Evolutionary conservation across 768 basidiomycete genomes (phyloP).

Genomic region (Panellus pusillus): DNA sequence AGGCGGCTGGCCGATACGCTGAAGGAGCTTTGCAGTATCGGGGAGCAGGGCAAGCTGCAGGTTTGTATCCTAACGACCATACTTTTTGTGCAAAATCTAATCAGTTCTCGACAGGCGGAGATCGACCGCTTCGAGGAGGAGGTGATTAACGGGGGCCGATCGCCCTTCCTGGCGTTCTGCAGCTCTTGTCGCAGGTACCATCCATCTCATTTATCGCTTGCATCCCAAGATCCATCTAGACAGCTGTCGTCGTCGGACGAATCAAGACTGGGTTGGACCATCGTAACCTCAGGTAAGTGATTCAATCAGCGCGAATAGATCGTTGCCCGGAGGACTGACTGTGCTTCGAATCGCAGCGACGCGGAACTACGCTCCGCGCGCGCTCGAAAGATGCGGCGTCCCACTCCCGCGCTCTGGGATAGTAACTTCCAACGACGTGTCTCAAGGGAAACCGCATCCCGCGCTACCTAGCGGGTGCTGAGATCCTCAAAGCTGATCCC

Average conservation of each 20-base stretch:
- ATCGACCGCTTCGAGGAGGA: constrained; percentile 76
- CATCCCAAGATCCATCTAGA: not conserved
- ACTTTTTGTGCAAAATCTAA: not conserved
- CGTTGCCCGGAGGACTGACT: not conserved
- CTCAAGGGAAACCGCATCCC: constrained; percentile 82
- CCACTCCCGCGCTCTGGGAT: constrained; percentile 58
- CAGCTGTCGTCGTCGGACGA: constrained; percentile 33
- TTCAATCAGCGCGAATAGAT: not conserved
- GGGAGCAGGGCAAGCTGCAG: constrained; percentile 54
- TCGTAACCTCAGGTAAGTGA: constrained; percentile 74
- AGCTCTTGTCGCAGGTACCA: constrained; percentile 54
- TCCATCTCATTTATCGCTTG: not conserved
- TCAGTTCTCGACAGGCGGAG: constrained; percentile 46
- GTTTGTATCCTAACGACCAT: constrained; percentile 43
- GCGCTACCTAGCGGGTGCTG: constrained; percentile 74
- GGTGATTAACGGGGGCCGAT: constrained; percentile 66
- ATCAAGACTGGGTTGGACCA: constrained; percentile 62
- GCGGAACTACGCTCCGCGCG: constrained; percentile 64
- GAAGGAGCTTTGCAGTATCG: constrained; percentile 63
- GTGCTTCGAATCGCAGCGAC: constrained; percentile 53
- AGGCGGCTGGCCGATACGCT: constrained; percentile 76
- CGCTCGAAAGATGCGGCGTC: constrained; percentile 63
- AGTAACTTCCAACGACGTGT: constrained; percentile 73
- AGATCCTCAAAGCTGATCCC: constrained; percentile 18
- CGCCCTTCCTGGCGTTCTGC: constrained; percentile 64